Percentiles rank a stretch among this genome's conserved stretches.
These are phyloP conservation scores for Lasiosphaeria ovina DNA, from an alignment of 495 filamentous ascomycete species.

Conservation along the genomic window DNA sequence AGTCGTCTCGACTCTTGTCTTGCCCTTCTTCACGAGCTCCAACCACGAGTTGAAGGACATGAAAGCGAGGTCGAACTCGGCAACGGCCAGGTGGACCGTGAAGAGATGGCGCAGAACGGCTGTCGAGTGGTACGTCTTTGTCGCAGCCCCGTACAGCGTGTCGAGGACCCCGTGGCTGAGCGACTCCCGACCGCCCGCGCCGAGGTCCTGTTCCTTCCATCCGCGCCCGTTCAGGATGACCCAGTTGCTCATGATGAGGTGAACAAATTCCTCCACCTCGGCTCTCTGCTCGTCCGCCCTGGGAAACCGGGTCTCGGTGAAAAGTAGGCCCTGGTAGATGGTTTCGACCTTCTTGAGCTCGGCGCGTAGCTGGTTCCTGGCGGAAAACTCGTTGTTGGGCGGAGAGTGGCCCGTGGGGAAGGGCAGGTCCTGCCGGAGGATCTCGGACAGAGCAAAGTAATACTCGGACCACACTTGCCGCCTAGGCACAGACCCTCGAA, in stretches of 20 bases:
- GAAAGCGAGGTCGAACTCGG: conserved; percentile 84
- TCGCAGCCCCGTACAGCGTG: conserved; percentile 81
- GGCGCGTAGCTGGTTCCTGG: conserved; percentile 61
- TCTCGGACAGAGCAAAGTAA: conserved; percentile 68
- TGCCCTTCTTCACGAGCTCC: conserved; percentile 76
- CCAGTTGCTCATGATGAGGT: conserved; percentile 83
- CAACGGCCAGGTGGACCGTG: conserved; percentile 76
- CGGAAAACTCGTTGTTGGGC: conserved; percentile 44
- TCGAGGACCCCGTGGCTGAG: conserved; percentile 73
- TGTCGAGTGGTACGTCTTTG: conserved; percentile 92
- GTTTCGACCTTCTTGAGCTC: conserved; percentile 75
- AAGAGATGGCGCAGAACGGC: conserved; percentile 83
- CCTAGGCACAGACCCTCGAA: conserved; percentile 47
- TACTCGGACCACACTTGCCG: conserved; percentile 76
- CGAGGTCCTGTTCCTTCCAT: conserved; percentile 76
- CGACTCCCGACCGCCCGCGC: conserved; percentile 69
- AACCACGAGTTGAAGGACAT: conserved; percentile 87
- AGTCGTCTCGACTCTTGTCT: conserved; percentile 73
- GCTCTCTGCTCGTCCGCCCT: conserved; percentile 70
- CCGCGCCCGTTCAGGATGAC: conserved; percentile 66
- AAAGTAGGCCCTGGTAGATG: conserved; percentile 68
- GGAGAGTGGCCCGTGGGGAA: conserved; percentile 46
- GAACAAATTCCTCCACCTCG: conserved; percentile 78
- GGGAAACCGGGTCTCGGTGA: conserved; percentile 76
- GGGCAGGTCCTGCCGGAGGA: conserved; percentile 53